phyloP scores from a whole-genome alignment of 345 rosid species.

The Acer yangbiense region DNA sequence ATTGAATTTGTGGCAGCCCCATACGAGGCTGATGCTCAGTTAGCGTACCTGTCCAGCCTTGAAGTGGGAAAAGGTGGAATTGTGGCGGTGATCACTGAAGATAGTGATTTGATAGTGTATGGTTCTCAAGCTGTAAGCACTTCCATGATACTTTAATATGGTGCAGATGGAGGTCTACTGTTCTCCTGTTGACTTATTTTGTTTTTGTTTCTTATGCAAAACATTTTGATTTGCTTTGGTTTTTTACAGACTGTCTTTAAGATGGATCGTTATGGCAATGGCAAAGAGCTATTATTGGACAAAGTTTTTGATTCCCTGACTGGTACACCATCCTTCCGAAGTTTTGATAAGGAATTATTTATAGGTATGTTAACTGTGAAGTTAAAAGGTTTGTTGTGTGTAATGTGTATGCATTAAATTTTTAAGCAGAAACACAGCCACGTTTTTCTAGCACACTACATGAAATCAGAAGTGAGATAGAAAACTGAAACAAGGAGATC shows the following conservation, averaged over 20 bases:
- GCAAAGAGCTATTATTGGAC: slow-evolving; percentile 66
- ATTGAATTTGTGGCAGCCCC: slow-evolving; percentile 93
- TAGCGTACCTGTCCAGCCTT: slow-evolving; percentile 74
- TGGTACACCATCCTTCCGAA: slow-evolving; percentile 61
- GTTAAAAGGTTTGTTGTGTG: background rate
- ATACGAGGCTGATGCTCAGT: slow-evolving; percentile 95
- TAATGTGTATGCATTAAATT: background rate
- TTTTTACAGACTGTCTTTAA: slow-evolving; percentile 68
- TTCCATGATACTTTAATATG: slow-evolving; percentile 36
- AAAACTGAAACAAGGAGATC: background rate
- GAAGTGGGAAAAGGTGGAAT: slow-evolving; percentile 71
- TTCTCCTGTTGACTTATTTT: slow-evolving; percentile 20
- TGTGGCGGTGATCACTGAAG: slow-evolving; percentile 84
- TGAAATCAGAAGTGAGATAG: background rate
- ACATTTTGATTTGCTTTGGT: slow-evolving; percentile 29
- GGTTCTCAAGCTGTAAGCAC: slow-evolving; percentile 92
- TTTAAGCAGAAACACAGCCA: background rate
- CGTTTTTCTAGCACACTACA: background rate
- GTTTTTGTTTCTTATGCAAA: slow-evolving; percentile 16
- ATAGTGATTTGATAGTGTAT: slow-evolving; percentile 86
- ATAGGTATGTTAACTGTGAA: slow-evolving; percentile 42
- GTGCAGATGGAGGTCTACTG: slow-evolving; percentile 34
- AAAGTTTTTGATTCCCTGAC: slow-evolving; percentile 55
- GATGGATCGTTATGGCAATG: slow-evolving; percentile 89
- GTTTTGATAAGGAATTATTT: slow-evolving; percentile 60